phyloP scores from a whole-genome alignment of 257 asterid genomes.

The Perilla frutescens region DNA sequence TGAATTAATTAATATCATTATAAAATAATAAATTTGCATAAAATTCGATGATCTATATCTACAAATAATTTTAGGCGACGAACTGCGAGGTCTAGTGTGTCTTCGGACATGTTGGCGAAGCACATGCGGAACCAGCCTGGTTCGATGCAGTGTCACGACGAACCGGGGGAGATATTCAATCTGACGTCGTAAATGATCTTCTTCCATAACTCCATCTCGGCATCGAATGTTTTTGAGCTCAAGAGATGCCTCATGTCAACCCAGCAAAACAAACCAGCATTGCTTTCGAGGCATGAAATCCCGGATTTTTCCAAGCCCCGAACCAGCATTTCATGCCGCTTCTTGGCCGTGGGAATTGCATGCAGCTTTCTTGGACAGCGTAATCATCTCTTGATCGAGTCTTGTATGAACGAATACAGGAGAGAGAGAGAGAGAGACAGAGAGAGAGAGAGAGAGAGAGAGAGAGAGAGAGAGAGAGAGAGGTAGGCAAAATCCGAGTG shows the following conservation, averaged over 20 bases:
- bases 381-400: constrained; percentile 27
- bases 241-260: constrained; percentile 79
- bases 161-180: constrained; percentile 81
- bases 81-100: constrained; percentile 64
- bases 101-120: constrained; percentile 85
- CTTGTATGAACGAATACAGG: neutral
- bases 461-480: too few relatives aligned
- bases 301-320: constrained; percentile 57
- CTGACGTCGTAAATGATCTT: constrained; percentile 81
- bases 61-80: constrained; percentile 55
- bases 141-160: constrained; percentile 80
- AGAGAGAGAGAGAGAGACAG: too few relatives aligned
- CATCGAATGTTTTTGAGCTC: constrained; percentile 51
- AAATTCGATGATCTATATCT: neutral
- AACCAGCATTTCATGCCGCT: constrained; percentile 63
- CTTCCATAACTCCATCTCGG: constrained; percentile 81
- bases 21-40: too few relatives aligned
- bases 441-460: neutral
- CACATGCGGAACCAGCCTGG: constrained; percentile 92
- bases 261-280: constrained; percentile 85
- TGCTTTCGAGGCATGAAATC: constrained; percentile 63
- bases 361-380: constrained; percentile 56
- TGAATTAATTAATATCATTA: too few relatives aligned
- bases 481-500: constrained; percentile 28
- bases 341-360: constrained; percentile 66